A percentile compares a stretch with the other conserved stretches of the same genome.
These are phyloP conservation scores for Pichia ethanolica DNA, from an alignment of 805 yeast genomes.

Conservation along the genomic window DNA sequence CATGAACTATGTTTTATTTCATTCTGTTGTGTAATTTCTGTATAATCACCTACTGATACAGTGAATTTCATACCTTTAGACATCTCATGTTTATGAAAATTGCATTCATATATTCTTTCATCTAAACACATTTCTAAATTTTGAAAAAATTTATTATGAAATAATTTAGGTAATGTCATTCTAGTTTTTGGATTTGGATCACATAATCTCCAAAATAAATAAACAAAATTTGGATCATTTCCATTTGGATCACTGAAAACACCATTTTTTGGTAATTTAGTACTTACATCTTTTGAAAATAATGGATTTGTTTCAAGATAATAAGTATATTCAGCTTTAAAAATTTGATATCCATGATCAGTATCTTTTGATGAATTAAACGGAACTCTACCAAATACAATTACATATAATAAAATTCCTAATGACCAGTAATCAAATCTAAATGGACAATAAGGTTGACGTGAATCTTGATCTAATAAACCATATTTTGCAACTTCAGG, in stretches of 20 bases:
- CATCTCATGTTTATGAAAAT: conserved; percentile 15
- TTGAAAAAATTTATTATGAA: conserved; percentile 59
- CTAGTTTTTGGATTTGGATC: conserved; percentile 54
- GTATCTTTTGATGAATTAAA: conserved; percentile 42
- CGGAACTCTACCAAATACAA: conserved; percentile 53
- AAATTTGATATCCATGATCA: conserved; percentile 51
- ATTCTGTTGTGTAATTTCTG: conserved; percentile 7
- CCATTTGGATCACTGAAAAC: conserved; percentile 24
- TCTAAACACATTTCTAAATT: conserved; percentile 52
- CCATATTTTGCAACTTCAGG: conserved; percentile 60
- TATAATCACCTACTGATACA: conserved; percentile 3
- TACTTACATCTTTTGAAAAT: conserved; percentile 44
- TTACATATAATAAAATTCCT: conserved; percentile 58
- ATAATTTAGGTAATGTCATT: conserved; percentile 45
- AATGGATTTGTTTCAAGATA: conserved; percentile 38
- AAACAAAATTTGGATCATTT: conserved; percentile 11
- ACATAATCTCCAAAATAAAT: conserved; percentile 55
- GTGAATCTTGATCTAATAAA: conserved; percentile 23
- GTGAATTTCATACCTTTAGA: conserved; percentile 6
- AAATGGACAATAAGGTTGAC: conserved; percentile 43
- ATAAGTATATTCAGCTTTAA: conserved; percentile 28
- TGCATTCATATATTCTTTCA: conserved; percentile 30
- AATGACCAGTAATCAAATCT: conserved; percentile 68
- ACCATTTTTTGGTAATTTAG: conserved; percentile 39
- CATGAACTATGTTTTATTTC: conserved; percentile 6